Evolutionary conservation across 2,329 filamentous ascomycete species (phyloP).

Genomic region (Aureobasidium vineae): DNA sequence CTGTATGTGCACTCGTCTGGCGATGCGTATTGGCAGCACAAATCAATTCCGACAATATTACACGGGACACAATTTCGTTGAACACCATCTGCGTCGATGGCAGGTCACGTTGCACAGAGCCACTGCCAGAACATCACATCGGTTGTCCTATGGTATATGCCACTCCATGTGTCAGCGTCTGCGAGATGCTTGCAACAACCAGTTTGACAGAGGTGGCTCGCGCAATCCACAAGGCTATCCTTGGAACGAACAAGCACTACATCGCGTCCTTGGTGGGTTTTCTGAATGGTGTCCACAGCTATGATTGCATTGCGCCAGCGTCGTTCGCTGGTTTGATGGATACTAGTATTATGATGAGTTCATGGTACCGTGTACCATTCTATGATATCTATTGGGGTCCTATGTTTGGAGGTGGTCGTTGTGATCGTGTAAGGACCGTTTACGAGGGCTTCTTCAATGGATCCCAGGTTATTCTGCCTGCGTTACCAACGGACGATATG

Average conservation of each 20-base stretch:
- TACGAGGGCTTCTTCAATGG: not conserved
- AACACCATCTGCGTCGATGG: not conserved
- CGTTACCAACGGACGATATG: not conserved
- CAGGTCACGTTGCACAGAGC: not conserved
- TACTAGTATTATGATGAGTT: not conserved
- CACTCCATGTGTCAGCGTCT: not conserved
- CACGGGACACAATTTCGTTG: not conserved
- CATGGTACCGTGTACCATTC: not conserved
- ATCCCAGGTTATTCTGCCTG: not conserved
- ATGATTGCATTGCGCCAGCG: not conserved
- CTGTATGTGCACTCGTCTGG: not conserved
- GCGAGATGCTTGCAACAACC: not conserved
- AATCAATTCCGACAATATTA: not conserved
- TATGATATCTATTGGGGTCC: not conserved
- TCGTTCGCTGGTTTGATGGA: conserved; percentile 1
- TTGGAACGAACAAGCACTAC: not conserved
- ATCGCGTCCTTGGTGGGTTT: not conserved
- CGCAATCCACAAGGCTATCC: not conserved
- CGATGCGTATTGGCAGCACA: not conserved
- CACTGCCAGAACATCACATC: not conserved
- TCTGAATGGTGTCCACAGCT: not conserved
- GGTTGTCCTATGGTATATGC: not conserved
- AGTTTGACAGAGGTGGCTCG: not conserved
- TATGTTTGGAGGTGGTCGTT: not conserved
- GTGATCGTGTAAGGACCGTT: not conserved